Evolutionary conservation across 108 stramenopile genomes (phyloP), one percentile per base, ranked within the genome.

Genomic region (Cylindrotheca closterium): DNA sequence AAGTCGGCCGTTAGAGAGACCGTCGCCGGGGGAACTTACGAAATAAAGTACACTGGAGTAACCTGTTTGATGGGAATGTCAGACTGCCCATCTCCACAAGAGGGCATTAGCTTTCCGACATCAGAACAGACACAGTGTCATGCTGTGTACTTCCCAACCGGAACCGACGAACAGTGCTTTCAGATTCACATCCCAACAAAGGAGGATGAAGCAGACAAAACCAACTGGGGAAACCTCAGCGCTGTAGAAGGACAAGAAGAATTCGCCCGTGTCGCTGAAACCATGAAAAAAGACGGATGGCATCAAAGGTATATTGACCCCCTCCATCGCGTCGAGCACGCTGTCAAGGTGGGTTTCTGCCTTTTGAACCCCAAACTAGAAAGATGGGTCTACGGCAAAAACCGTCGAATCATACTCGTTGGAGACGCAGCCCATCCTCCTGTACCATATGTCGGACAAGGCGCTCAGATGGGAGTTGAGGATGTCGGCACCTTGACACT

Each of bases 361-460:
- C 64, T 42, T 42, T 49, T 55, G 60, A 55, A 59, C 33, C 58
- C 24, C 31, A 29, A 3, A 29, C 49, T 68, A 65, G 53, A 31
- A 21, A 62, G 29, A 15, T 64, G 29, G 46, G 55, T 49, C 3
- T 63, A 52, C 59, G 75, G 66, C 25, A 58, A 61, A 34, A 33
- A 58, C 10, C 7, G 58, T 18, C 75, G 70, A 23, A 67, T 77
- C 4, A 69, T 82, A 1, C 64, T 86, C n/a, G 47, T 82, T 3
- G 85, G 85, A 5, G 85, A 86, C 68, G 81, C 81, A 22, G 85
- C 81, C 15, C 85, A 86, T 65, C 85, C 81, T 25, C 81, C 81
- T 18, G 85, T 83, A 4, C 85, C 85, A 0, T 86, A 78, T 55
- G 72, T 83, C 30, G 85, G 85, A 37, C 85, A 86, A 56, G 85